Percentiles rank a stretch among this genome's conserved stretches.
Evolutionary conservation across 2,329 filamentous ascomycete species (phyloP).

Genomic region (Sordariomycetes sp.): DNA sequence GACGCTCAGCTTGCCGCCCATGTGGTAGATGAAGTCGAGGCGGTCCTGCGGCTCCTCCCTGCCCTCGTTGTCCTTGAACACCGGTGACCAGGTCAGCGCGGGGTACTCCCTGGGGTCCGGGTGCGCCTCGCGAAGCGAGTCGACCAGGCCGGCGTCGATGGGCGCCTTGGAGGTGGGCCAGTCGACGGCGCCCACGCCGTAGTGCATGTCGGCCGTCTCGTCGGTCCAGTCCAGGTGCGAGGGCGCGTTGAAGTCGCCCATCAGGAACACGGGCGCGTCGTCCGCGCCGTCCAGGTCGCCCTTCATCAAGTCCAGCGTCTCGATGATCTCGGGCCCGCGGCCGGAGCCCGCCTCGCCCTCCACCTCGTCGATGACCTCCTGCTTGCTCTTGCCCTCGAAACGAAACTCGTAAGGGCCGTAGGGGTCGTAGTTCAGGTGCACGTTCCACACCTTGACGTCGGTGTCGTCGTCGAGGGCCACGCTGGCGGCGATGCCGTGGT

Average conservation of each 20-base stretch:
- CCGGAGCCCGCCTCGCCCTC: conserved; percentile 22
- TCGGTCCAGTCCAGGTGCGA: conserved; percentile 31
- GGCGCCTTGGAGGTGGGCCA: conserved; percentile 29
- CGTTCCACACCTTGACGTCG: conserved; percentile 22
- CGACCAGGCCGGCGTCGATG: too few species aligned
- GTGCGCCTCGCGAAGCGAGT: conserved; percentile 25
- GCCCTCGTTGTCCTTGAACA: conserved; percentile 19
- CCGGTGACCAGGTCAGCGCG: conserved; percentile 29
- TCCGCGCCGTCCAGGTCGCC: conserved; percentile 17
- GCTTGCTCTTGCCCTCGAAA: conserved; percentile 20
- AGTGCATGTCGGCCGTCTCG: conserved; percentile 20
- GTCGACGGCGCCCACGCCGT: conserved; percentile 19
- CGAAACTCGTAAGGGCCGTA: conserved; percentile 33
- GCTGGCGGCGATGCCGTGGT: conserved; percentile 18
- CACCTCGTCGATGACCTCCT: conserved; percentile 21
- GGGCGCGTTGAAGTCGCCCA: conserved; percentile 31
- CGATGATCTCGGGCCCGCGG: conserved; percentile 24
- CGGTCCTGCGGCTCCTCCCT: conserved; percentile 25
- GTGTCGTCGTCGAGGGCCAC: conserved; percentile 21
- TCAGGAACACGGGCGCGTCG: conserved; percentile 22
- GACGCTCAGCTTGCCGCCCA: conserved; percentile 17
- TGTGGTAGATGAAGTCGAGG: conserved; percentile 31
- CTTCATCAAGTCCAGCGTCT: conserved; percentile 16
- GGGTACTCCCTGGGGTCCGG: conserved; percentile 20
- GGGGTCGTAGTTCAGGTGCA: conserved; percentile 24